Evolutionary conservation across 2,329 filamentous ascomycete species (phyloP), one percentile per base, ranked within the genome.

Genomic region (Neopestalotiopsis clavispora): DNA sequence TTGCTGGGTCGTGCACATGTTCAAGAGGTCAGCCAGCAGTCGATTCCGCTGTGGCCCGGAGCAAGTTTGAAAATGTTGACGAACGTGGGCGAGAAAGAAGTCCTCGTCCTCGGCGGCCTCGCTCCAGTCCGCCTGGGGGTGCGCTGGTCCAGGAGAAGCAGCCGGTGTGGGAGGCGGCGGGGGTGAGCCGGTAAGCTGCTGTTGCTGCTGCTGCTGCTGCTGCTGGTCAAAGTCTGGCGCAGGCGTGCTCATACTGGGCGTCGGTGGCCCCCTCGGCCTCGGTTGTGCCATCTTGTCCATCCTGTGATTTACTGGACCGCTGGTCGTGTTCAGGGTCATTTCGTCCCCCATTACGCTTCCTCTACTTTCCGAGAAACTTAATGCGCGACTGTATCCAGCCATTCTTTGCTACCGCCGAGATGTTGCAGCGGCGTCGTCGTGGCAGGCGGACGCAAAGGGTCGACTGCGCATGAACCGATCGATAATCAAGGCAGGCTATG

Each of bases 1-100:
- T 80, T 97, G 92, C 77, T 97, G 94, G 75, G 94, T 98, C 74
- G 97, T 97, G 83, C 96, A 99, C 74, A 97, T 88, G 76, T 97
- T 97, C 72, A 99, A 84, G 68, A 99, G 85, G 78, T 97, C 95
- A 65, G 94, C 94, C 69, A 99, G 84, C 75, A 97, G 89, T 52
- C 93, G 89, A 75, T 94, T 93, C 68, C 93, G 90, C 80, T 95
- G 92, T 0, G 90, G 88, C 30, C 91, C 89, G 69, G 90, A 92
- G 79, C 94, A 91, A 67, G 91, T 89, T 75, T 91, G 90, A 77
- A 98, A 98, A 75, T 94, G 90, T 70, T 91, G 88, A 70, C 93
- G 89, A 69, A 96, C 90, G 77, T 94, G 91, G 72, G 93, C 86
- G 67, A 97, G 87, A 74, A 95, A 93, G 72, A 92, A 89, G 77